These are phyloP conservation scores for Sclerotinia glacialis DNA, from an alignment of 2,329 filamentous ascomycete genomes.

Conservation along the genomic window DNA sequence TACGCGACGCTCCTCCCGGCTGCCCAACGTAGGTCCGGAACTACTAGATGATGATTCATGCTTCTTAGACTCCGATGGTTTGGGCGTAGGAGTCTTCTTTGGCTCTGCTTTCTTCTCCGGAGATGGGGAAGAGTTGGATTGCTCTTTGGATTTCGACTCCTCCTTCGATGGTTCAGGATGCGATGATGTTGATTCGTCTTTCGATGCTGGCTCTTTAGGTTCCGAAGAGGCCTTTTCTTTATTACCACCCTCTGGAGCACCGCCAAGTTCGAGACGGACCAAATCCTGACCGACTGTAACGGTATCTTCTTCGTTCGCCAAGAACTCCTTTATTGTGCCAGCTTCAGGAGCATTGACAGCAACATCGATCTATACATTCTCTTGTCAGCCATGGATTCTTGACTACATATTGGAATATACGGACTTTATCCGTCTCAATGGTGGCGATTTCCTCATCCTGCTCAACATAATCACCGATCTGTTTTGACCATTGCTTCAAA, in stretches of 20 bases:
- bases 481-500: conserved; percentile 89
- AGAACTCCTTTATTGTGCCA: conserved; percentile 85
- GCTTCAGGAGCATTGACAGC: conserved; percentile 91
- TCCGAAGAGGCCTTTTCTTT: conserved; percentile 51
- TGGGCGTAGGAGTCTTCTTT: conserved; percentile 42
- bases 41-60: conserved; percentile 39
- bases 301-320: conserved; percentile 91
- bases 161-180: conserved; percentile 39
- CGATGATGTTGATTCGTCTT: conserved; percentile 55
- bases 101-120: conserved; percentile 45
- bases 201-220: conserved; percentile 57
- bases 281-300: conserved; percentile 93
- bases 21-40: conserved; percentile 53
- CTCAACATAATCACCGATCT: conserved; percentile 90
- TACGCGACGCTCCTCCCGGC: conserved; percentile 84
- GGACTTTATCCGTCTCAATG: conserved; percentile 97
- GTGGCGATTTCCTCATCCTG: conserved; percentile 97
- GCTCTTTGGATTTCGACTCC: conserved; percentile 45
- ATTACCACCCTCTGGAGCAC: conserved; percentile 54
- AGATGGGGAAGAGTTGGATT: conserved; percentile 43
- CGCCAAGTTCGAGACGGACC: conserved; percentile 79
- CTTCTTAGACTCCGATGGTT: conserved; percentile 41
- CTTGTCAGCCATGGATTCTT: background rate
- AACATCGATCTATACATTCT: conserved; percentile 75
- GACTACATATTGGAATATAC: conserved; percentile 22